Evolutionary conservation across 345 rosid species (phyloP).

Genomic region (Dovyalis caffra): DNA sequence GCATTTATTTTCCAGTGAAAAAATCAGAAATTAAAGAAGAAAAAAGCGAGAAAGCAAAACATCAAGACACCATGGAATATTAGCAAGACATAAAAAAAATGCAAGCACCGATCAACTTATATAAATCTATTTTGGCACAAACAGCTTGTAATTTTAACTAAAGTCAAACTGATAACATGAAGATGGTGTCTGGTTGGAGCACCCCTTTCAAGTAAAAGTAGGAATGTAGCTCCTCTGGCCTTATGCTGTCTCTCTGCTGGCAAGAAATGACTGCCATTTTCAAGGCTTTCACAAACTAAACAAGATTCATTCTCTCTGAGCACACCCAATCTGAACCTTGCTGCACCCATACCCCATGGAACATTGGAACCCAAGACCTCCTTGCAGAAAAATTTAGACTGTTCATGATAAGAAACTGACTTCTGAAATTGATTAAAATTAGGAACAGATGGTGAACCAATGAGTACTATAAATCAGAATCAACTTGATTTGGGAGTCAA

Average conservation of each 20-base stretch:
- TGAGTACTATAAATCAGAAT: neutral
- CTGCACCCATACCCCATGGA: too few species aligned
- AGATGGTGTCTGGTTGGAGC: too few species aligned
- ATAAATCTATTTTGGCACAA: constrained; percentile 1
- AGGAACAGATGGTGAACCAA: neutral
- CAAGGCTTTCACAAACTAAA: too few species aligned
- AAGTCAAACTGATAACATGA: neutral
- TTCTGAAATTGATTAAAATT: too few species aligned
- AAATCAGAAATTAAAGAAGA: neutral
- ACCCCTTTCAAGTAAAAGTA: too few species aligned
- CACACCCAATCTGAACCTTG: too few species aligned
- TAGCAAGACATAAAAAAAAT: neutral
- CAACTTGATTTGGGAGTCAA: neutral
- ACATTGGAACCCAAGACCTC: too few species aligned
- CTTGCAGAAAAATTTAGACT: neutral
- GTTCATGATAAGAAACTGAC: neutral
- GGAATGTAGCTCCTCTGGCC: too few species aligned
- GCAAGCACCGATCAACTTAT: neutral
- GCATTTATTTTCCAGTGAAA: neutral
- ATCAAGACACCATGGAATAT: neutral
- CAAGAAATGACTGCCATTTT: too few species aligned
- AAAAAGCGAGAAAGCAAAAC: neutral
- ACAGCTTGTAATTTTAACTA: constrained; percentile 1
- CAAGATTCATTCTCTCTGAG: too few species aligned
- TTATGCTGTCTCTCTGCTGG: too few species aligned